Evolutionary conservation across 2,329 filamentous ascomycete genomes (phyloP).

Genomic region (Knufia petricola): DNA sequence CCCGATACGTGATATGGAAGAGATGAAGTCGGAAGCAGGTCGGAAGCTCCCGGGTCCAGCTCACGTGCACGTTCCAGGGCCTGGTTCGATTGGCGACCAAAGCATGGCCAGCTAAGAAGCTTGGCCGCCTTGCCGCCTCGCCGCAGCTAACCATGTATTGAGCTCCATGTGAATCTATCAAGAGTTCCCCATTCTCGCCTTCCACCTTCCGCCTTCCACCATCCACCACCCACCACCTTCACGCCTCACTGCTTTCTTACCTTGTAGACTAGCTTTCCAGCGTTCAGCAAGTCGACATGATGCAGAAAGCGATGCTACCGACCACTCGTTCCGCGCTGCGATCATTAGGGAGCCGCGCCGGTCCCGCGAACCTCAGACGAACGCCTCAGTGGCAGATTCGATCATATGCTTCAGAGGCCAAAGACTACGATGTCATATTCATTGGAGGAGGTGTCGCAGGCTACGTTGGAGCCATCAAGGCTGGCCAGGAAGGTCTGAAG

Average conservation of each 20-base stretch:
- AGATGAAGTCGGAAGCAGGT: neutral
- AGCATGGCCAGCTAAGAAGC: neutral
- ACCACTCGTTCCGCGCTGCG: conserved; percentile 8
- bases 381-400: conserved; percentile 22
- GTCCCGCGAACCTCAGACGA: conserved; percentile 22
- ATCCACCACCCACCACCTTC: neutral
- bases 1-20: neutral
- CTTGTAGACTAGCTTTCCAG: conserved; percentile 1
- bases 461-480: conserved; percentile 98
- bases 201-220: neutral
- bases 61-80: neutral
- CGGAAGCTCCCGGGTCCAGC: neutral
- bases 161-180: neutral
- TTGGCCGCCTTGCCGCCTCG: neutral
- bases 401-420: conserved; percentile 37
- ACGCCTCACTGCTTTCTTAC: neutral
- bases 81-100: neutral
- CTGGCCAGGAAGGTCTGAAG: conserved; percentile 94
- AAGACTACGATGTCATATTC: conserved; percentile 93
- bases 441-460: conserved; percentile 97
- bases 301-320: conserved; percentile 10
- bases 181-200: neutral
- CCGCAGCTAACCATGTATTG: conserved; percentile 1
- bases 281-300: neutral
- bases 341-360: conserved; percentile 10